These are phyloP conservation scores for Austroboletus niveus DNA, from an alignment of 1,284 basidiomycete genomes.

Conservation along the genomic window DNA sequence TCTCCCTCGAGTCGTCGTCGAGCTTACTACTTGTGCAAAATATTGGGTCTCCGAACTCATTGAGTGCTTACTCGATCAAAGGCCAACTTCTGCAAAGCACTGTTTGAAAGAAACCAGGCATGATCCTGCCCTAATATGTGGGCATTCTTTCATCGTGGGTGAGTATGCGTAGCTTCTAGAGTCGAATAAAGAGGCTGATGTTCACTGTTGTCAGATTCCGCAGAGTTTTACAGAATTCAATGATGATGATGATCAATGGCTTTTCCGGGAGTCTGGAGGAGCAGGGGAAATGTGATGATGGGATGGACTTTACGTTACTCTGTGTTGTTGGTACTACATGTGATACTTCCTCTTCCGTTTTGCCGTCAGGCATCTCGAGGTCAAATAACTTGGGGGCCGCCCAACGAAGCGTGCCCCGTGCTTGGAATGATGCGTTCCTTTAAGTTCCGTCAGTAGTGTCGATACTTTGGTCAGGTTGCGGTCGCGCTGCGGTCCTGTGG, in stretches of 20 bases:
- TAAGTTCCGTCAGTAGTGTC: too few species aligned
- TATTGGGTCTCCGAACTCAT: conserved; percentile 1
- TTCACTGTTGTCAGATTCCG: neutral
- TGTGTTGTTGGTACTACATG: too few species aligned
- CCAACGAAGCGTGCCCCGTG: too few species aligned
- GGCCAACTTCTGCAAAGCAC: neutral
- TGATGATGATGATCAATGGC: neutral
- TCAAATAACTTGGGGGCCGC: too few species aligned
- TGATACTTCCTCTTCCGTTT: too few species aligned
- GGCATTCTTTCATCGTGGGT: conserved; percentile 3
- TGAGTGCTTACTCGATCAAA: neutral
- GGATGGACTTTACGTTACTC: too few species aligned
- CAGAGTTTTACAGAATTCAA: neutral
- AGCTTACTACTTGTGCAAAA: too few species aligned
- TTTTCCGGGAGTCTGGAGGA: neutral
- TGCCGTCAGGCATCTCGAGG: too few species aligned
- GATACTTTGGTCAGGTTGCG: conserved; percentile 52
- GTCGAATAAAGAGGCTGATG: neutral
- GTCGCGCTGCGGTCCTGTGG: conserved; percentile 67
- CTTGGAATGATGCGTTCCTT: too few species aligned
- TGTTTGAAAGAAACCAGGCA: neutral
- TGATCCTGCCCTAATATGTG: neutral
- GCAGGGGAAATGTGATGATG: too few species aligned
- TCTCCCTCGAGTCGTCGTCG: too few species aligned
- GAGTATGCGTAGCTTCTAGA: neutral